Evolutionary conservation across 2,329 filamentous ascomycete genomes (phyloP), one percentile per base, ranked within the genome.

Genomic region (Colletotrichum spinosum): DNA sequence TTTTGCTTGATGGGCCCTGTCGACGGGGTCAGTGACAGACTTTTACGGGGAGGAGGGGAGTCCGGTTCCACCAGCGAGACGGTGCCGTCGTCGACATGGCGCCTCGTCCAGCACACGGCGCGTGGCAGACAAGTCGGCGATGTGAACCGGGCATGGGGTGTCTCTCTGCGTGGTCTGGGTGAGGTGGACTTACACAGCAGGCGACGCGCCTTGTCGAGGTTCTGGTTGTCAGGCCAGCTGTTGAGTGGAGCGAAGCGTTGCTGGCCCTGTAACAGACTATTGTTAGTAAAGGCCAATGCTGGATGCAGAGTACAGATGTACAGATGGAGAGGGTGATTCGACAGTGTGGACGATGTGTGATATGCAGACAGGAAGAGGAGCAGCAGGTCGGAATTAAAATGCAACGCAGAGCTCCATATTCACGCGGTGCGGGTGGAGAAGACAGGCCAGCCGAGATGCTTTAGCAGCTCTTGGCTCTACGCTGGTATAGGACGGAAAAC

Each of bases 211-310:
- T 94, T 94, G 85, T 94, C 91, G 58, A 94, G 85, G 71, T 83
- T 89, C 73, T 88, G 89, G 70, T 94, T 94, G 80, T 94, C 91
- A 46, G 91, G 91, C 91, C 91, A 94, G 82, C 88, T 88, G 85
- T 93, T 93, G 75, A 94, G 87, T 6, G 92, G 92, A 57, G 91
- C 91, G 72, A 94, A 94, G 45, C 92, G 88, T 80, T 94, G 91
- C 79, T 93, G 91, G 62, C 90, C 91, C 72, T 76, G 45, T 49
- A 63, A 13, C 8, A n/a, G 15, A 44, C 48, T 50, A 63, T 54
- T 56, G 58, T 57, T 64, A 65, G 62, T 51, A 61, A 65, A 55
- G 45, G 46, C 57, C 62, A 46, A 51, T 15, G 45, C 15, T 37
- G 51, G 57, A 15, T 46, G 57, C 51, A 65, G 42, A 55, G 25